Percentiles rank a stretch among this genome's conserved stretches.
Evolutionary conservation across 176 grass and related monocot genomes (phyloP).

Genomic region (Eremochloa ophiuroides): DNA sequence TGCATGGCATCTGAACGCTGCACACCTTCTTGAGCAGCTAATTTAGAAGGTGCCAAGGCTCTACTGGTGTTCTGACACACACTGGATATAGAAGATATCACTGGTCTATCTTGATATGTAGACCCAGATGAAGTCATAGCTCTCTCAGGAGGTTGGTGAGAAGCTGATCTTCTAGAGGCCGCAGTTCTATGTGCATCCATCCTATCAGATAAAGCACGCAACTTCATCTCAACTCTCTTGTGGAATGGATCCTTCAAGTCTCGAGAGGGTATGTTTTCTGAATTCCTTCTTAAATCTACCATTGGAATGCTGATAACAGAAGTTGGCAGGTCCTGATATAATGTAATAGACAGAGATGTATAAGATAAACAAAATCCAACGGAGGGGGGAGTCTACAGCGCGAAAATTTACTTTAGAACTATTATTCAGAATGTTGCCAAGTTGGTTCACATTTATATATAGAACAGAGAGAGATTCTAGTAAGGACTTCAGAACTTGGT

Average conservation of each 20-base stretch:
- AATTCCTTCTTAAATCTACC: constrained; percentile 34
- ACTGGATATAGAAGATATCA: constrained; percentile 25
- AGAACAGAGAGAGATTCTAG: neutral
- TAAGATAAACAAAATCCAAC: neutral
- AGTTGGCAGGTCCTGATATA: constrained; percentile 34
- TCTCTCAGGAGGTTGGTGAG: constrained; percentile 20
- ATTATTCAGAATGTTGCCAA: neutral
- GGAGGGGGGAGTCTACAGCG: neutral
- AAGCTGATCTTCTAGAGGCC: constrained; percentile 22
- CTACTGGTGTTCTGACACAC: constrained; percentile 1
- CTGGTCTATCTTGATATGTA: constrained; percentile 12
- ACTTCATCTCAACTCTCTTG: constrained; percentile 53
- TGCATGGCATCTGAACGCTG: neutral
- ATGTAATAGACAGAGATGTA: constrained; percentile 4
- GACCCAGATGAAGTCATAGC: constrained; percentile 13
- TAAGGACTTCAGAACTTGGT: neutral
- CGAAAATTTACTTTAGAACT: neutral
- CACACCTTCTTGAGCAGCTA: constrained; percentile 23
- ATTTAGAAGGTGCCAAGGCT: constrained; percentile 16
- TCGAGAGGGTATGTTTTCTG: constrained; percentile 29
- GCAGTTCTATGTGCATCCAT: constrained; percentile 33
- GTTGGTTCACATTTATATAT: neutral
- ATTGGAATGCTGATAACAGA: constrained; percentile 28
- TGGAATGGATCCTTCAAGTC: constrained; percentile 45
- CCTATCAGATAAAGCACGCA: constrained; percentile 55